Evolutionary conservation across 139 green algal species (phyloP).

Genomic region (Mesotaenium endlicherianum): DNA sequence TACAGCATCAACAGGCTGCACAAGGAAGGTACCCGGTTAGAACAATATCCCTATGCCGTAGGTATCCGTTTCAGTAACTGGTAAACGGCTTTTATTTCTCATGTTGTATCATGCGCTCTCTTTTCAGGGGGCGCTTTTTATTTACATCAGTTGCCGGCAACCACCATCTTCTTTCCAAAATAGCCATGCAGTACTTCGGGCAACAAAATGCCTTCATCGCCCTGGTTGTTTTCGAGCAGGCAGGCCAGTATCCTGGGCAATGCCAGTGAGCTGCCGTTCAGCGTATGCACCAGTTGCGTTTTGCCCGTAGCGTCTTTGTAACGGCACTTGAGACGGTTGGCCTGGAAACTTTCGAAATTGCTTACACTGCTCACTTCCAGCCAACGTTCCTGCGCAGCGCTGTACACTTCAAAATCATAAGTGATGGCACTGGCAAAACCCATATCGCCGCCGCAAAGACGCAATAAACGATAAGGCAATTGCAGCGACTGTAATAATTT

Average conservation of each 20-base stretch:
- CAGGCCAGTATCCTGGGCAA: neutral
- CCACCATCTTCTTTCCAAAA: no score
- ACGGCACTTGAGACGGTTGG: neutral
- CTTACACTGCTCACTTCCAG: neutral
- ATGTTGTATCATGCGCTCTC: no score
- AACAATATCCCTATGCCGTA: no score
- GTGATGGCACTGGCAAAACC: neutral
- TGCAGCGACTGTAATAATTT: neutral
- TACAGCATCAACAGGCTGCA: no score
- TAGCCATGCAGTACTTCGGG: neutral
- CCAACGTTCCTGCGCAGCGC: neutral
- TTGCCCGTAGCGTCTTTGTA: neutral
- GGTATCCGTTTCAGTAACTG: no score
- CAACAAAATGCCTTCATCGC: neutral
- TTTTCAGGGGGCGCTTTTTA: no score
- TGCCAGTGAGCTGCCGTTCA: neutral
- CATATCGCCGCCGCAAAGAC: neutral
- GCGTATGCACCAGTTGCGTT: neutral
- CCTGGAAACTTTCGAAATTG: neutral
- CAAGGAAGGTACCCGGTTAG: no score
- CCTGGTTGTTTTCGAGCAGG: neutral
- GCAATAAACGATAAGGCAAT: neutral
- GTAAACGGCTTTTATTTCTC: no score
- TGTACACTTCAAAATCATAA: neutral
- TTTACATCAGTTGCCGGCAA: no score